phyloP scores from a whole-genome alignment of 1,284 basidiomycete species.

The Puccinia hordei region DNA sequence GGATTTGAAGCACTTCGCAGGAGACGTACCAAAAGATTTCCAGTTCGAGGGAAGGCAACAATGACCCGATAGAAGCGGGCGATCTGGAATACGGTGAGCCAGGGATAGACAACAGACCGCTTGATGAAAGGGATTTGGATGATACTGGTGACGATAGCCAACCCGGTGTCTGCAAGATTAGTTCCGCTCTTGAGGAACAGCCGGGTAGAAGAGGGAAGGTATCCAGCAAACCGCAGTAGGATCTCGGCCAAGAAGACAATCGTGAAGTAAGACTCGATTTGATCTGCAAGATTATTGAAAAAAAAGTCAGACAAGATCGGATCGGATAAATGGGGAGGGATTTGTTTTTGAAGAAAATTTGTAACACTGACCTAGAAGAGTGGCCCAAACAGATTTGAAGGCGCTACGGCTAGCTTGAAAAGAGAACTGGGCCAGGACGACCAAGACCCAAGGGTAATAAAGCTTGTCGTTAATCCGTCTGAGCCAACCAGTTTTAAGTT shows the following conservation, averaged over 20 bases:
- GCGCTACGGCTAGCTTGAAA: constrained; percentile 76
- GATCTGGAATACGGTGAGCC: constrained; percentile 89
- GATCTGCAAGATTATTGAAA: constrained; percentile 59
- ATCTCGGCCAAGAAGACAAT: constrained; percentile 88
- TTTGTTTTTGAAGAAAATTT: background rate
- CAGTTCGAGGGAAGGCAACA: constrained; percentile 81
- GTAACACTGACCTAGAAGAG: constrained; percentile 53
- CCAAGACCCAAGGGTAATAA: constrained; percentile 63
- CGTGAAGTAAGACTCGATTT: constrained; percentile 77
- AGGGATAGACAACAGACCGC: constrained; percentile 72
- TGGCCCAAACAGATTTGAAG: constrained; percentile 63
- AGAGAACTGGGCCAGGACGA: constrained; percentile 66
- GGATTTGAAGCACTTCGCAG: background rate
- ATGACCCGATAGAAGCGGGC: constrained; percentile 91
- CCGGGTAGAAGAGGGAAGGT: constrained; percentile 76
- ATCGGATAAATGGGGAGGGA: background rate
- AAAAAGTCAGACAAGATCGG: background rate
- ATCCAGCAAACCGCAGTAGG: constrained; percentile 70
- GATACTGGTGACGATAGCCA: constrained; percentile 77
- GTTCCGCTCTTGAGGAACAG: constrained; percentile 69
- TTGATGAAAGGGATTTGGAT: constrained; percentile 81
- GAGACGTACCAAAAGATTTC: constrained; percentile 68
- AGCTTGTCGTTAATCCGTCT: constrained; percentile 35
- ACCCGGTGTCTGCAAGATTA: constrained; percentile 77
- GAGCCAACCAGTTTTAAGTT: constrained; percentile 31